Conservation (phyloP, 2,329 filamentous ascomycete species). For the Diatrype stigma region DNA sequence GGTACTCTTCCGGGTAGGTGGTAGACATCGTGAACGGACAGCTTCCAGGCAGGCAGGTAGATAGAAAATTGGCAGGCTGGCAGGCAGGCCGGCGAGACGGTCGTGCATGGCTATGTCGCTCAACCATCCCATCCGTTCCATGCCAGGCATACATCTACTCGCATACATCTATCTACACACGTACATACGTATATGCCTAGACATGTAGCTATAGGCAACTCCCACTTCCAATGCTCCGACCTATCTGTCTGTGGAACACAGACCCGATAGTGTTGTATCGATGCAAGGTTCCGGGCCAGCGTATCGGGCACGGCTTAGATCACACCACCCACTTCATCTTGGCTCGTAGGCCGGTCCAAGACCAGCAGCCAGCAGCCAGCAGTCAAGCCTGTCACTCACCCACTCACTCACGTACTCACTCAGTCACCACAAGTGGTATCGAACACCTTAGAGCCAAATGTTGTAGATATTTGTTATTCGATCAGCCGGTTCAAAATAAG, state of each 20-base stretch:
- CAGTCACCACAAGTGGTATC: neutral
- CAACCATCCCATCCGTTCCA: too few relatives aligned
- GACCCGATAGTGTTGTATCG: neutral
- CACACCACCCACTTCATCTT: neutral
- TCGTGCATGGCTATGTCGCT: too few relatives aligned
- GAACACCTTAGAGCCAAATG: neutral
- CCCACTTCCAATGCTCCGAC: neutral
- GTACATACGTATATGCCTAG: too few relatives aligned
- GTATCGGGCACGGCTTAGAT: neutral
- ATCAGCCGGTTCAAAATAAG: too few relatives aligned
- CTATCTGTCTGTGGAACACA: neutral
- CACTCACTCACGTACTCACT: too few relatives aligned
- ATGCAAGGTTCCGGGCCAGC: neutral
- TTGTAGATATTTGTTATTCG: neutral
- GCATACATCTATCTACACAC: too few relatives aligned
- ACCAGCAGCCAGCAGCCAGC: slow-evolving; percentile 1
- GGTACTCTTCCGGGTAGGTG: neutral
- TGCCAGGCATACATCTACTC: too few relatives aligned
- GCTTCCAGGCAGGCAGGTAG: too few relatives aligned
- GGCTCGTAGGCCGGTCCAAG: neutral
- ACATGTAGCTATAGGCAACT: too few relatives aligned
- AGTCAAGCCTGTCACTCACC: neutral
- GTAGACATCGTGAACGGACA: neutral
- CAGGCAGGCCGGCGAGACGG: too few relatives aligned
- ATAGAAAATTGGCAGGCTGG: too few relatives aligned